Base-by-base conservation (phyloP, 306 rosid species). In the Calophaca sinica region DNA sequence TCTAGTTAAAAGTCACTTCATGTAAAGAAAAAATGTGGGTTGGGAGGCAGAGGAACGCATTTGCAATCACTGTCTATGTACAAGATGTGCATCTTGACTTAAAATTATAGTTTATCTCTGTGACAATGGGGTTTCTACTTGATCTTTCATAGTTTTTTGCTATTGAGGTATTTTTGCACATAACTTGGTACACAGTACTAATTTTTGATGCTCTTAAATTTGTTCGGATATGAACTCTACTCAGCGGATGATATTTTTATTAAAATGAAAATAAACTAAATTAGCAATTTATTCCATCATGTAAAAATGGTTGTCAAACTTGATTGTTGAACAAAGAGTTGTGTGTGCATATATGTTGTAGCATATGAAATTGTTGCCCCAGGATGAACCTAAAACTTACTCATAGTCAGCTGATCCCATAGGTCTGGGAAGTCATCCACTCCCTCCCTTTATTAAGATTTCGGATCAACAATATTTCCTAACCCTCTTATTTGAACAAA, bases 41-140 rank as follows among this genome's bases (percentile, higher is more conserved):
- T 38, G 42, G 42, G 7, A 7, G 42, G 42, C 42, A 3, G 8
- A 5, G 42, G 42, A n/a, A 3, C 3, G 5, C 54, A 4, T 3
- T 41, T 39, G 51, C 13, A 14, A 39, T 62, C 35, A 63, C 14
- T 20, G 5, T 39, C 10, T 41, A 32, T 5, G 13, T 20, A 63
- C 69, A 15, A 63, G 35, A 63, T 41, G 13, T 64, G 70, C 53
- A 64, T 42, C 53, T 9, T 5, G 10, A 20, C 42, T 64, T 9
- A 62, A 26, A 5, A 28, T 5, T 44, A 14, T 26, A 9, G n/a
- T n/a, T n/a, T n/a, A n/a, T n/a, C n/a, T n/a, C n/a, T 1, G 14
- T 20, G 51, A 7, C 35, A 39, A 63, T 41, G 69, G 32, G 4
- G 38, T 41, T 62, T 63, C 42, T 4, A 64, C 5, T 64, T 4